phyloP scores from a whole-genome alignment of 2,329 filamentous ascomycete genomes.

The Microcyclospora pomicola region DNA sequence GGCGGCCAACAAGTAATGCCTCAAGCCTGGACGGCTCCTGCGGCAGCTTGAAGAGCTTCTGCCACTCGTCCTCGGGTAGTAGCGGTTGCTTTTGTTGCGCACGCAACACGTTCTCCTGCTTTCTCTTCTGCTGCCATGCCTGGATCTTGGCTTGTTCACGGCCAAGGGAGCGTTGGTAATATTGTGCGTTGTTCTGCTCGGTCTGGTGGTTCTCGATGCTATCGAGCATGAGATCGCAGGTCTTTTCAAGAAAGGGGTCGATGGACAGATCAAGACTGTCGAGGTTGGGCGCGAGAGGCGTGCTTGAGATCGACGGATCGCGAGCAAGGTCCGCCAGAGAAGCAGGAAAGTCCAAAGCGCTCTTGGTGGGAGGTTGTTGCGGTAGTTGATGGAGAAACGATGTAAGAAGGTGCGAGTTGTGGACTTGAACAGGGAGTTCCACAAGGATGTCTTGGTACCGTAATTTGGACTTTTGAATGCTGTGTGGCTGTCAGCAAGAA shows the following conservation, averaged over 20 bases:
- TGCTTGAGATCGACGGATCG: conserved; percentile 42
- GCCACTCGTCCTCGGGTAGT: conserved; percentile 95
- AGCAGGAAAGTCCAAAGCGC: conserved; percentile 57
- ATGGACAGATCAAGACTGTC: conserved; percentile 85
- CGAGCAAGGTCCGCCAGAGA: conserved; percentile 66
- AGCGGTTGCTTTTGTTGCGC: conserved; percentile 73
- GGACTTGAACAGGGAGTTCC: conserved; percentile 77
- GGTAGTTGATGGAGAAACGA: conserved; percentile 90
- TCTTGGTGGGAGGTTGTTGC: conserved; percentile 42
- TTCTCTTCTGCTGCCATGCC: conserved; percentile 92
- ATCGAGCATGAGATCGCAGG: conserved; percentile 87
- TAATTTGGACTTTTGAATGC: conserved; percentile 86
- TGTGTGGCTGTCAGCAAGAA: conserved; percentile 27
- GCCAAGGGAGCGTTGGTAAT: conserved; percentile 84
- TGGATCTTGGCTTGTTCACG: conserved; percentile 95
- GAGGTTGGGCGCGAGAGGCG: conserved; percentile 71
- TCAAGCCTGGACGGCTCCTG: conserved; percentile 87
- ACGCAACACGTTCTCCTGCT: conserved; percentile 82
- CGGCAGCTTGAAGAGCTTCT: conserved; percentile 93
- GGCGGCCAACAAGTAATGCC: conserved; percentile 84
- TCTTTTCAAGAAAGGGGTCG: conserved; percentile 97
- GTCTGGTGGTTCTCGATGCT: conserved; percentile 97
- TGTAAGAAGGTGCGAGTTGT: conserved; percentile 95
- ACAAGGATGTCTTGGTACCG: conserved; percentile 86
- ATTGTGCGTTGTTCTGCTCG: conserved; percentile 97